Evolutionary conservation across 345 rosid genomes (phyloP).

Genomic region (Anacardium occidentale): DNA sequence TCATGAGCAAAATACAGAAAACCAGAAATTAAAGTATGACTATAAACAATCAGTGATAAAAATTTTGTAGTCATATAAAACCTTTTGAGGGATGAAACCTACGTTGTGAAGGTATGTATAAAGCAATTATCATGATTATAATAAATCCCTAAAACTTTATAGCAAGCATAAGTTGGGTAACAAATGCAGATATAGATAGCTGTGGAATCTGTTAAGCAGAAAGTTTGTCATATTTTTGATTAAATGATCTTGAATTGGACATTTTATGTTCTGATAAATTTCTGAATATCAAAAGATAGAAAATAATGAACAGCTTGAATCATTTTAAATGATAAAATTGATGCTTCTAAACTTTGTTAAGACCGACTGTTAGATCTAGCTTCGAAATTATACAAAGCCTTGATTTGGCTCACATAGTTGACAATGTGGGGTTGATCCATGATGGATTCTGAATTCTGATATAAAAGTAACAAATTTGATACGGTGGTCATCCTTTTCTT

Average conservation of each 20-base stretch:
- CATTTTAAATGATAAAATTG: neutral
- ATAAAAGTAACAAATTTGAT: neutral
- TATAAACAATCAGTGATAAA: neutral
- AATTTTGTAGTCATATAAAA: neutral
- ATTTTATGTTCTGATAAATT: neutral
- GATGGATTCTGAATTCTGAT: neutral
- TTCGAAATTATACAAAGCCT: neutral
- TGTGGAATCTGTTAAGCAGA: neutral
- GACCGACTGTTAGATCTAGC: neutral
- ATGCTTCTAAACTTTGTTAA: neutral
- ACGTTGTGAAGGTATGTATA: neutral
- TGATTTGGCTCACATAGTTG: neutral
- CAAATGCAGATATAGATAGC: neutral
- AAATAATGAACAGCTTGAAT: no score
- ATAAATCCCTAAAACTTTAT: neutral
- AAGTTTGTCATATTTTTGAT: neutral
- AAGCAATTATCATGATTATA: neutral
- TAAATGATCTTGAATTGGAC: neutral
- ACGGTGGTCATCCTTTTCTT: neutral
- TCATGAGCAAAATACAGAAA: neutral
- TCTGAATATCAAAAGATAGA: no score
- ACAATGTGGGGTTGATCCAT: neutral
- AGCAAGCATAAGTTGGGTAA: neutral
- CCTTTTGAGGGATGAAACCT: neutral
- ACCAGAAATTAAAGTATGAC: neutral